Evolutionary conservation across 495 filamentous ascomycete species (phyloP).

Genomic region (Aspergillus carlsbadensis): DNA sequence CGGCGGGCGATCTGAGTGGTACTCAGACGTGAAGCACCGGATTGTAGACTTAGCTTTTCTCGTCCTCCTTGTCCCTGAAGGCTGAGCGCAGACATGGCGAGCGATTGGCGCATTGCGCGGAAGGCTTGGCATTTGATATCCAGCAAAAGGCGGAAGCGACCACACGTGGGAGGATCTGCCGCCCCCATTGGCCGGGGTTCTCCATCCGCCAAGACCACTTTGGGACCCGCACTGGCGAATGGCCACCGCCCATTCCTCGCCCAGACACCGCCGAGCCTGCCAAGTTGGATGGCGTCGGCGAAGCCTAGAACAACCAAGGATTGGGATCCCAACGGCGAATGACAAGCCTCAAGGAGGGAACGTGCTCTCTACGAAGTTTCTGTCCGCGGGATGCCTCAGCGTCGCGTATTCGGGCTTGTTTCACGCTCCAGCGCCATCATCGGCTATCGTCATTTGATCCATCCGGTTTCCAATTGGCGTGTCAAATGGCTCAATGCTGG

Average conservation of each 20-base stretch:
- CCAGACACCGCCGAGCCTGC: background rate
- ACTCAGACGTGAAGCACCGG: background rate
- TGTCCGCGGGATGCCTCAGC: background rate
- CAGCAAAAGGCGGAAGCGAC: background rate
- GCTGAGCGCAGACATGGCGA: background rate
- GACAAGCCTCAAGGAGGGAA: background rate
- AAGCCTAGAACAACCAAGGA: background rate
- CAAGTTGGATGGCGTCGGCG: background rate
- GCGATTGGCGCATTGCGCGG: background rate
- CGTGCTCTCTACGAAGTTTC: background rate
- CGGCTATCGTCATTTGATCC: background rate
- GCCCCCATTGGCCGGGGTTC: background rate
- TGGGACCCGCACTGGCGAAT: background rate
- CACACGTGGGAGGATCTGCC: background rate
- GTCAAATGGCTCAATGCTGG: background rate
- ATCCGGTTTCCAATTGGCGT: background rate
- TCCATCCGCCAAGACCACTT: background rate
- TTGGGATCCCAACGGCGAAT: background rate
- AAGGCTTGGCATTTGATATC: background rate
- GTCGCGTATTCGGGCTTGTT: background rate
- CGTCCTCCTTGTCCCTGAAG: background rate
- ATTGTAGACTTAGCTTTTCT: background rate
- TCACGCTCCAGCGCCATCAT: background rate
- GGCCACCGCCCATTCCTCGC: background rate
- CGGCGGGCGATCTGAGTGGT: background rate